Conservation (phyloP, 768 basidiomycete species). For the Lentinula aciculospora region DNA sequence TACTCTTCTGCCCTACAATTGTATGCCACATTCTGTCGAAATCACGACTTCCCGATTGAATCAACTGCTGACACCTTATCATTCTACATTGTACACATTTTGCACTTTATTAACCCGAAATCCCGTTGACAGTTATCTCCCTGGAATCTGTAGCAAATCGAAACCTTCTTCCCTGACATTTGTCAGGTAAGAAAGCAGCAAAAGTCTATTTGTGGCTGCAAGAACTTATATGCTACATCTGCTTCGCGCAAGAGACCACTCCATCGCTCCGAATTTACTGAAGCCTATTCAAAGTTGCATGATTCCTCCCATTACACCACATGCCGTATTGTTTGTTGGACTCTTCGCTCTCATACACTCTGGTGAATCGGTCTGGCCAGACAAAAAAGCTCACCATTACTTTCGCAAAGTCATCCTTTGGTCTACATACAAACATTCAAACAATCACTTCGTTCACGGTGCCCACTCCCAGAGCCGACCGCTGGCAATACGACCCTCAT, state of each 20-base stretch:
- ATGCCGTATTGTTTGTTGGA: too few species aligned
- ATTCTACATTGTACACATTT: background rate
- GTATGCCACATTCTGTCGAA: background rate
- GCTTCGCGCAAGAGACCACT: background rate
- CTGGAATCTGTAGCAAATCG: background rate
- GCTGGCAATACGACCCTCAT: too few species aligned
- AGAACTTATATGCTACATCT: background rate
- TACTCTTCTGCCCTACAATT: background rate
- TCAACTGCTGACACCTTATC: background rate
- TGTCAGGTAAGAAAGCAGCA: background rate
- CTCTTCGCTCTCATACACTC: too few species aligned
- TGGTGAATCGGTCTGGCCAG: too few species aligned
- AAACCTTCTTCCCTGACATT: background rate
- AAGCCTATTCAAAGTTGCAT: too few species aligned
- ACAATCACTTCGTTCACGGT: too few species aligned
- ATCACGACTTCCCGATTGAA: background rate
- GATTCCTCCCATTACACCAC: too few species aligned
- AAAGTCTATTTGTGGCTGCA: conserved; percentile 2
- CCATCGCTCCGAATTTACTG: too few species aligned
- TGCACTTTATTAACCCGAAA: conserved; percentile 1
- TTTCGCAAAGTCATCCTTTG: too few species aligned
- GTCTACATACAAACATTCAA: too few species aligned
- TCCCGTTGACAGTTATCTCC: background rate
- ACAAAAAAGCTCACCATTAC: too few species aligned
- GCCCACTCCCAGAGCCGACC: too few species aligned